These are phyloP conservation scores for Geotrichum candidum DNA, from an alignment of 1,139 yeast species.

Conservation along the genomic window DNA sequence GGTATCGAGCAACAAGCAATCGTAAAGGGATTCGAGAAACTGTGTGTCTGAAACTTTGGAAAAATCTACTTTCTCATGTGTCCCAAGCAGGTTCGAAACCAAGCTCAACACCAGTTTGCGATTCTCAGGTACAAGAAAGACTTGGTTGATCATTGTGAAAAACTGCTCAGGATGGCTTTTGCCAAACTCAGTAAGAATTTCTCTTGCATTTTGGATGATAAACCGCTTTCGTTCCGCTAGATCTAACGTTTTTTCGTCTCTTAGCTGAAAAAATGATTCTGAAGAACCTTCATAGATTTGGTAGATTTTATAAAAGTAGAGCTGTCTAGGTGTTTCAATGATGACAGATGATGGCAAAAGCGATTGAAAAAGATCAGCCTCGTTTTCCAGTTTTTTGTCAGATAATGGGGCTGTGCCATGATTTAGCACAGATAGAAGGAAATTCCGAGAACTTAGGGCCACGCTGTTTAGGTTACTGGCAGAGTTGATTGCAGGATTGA, in stretches of 20 bases:
- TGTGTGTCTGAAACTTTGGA: conserved; percentile 7
- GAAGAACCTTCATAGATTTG: conserved; percentile 3
- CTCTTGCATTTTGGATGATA: conserved; percentile 42
- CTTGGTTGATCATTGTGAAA: conserved; percentile 7
- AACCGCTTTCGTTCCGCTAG: conserved; percentile 39
- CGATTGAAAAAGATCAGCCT: not conserved
- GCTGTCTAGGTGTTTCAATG: conserved; percentile 11
- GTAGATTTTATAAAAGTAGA: conserved; percentile 5
- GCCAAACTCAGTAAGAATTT: conserved; percentile 30
- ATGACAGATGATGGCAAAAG: not conserved
- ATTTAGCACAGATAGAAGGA: conserved; percentile 39
- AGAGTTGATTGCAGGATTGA: conserved; percentile 54
- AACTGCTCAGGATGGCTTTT: conserved; percentile 2
- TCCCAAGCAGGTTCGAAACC: conserved; percentile 7
- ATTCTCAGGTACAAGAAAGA: conserved; percentile 3
- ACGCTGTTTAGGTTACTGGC: conserved; percentile 43
- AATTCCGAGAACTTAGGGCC: conserved; percentile 42
- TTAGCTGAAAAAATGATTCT: conserved; percentile 2
- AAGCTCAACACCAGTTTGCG: conserved; percentile 8
- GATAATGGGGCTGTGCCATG: conserved; percentile 14
- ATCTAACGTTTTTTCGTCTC: conserved; percentile 14
- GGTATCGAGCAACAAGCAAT: conserved; percentile 43
- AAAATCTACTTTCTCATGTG: not conserved
- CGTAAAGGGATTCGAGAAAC: conserved; percentile 30
- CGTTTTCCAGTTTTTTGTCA: conserved; percentile 19